Percentiles rank a stretch among this genome's conserved stretches.
phyloP scores from a whole-genome alignment of 2,329 filamentous ascomycete genomes.

The Purpureocillium lavendulum region DNA sequence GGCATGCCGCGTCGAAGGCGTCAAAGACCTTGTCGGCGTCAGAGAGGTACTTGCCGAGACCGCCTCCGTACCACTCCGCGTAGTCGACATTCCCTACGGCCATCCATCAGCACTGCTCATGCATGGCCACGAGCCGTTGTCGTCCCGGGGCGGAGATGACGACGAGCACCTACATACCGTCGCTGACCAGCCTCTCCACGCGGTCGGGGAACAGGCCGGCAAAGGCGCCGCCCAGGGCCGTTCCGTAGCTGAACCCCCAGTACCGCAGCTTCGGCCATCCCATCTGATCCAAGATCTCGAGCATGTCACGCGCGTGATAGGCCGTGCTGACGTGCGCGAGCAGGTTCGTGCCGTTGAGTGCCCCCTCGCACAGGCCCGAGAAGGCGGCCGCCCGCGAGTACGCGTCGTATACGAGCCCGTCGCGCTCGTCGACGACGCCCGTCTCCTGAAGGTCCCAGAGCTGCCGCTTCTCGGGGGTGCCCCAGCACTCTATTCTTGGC shows the following conservation, averaged over 20 bases:
- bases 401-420: slow-evolving; percentile 35
- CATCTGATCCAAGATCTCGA: slow-evolving; percentile 33
- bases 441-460: slow-evolving; percentile 35
- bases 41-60: slow-evolving; percentile 37
- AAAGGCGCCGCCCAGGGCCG: slow-evolving; percentile 42
- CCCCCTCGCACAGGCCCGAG: slow-evolving; percentile 32
- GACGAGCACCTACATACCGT: slow-evolving; percentile 25
- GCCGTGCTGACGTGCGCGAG: slow-evolving; percentile 33
- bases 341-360: slow-evolving; percentile 26
- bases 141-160: neutral
- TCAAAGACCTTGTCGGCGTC: slow-evolving; percentile 46
- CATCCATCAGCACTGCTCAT: too few relatives aligned
- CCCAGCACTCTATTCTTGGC: slow-evolving; percentile 44
- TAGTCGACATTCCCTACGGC: slow-evolving; percentile 40
- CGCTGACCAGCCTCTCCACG: slow-evolving; percentile 41
- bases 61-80: slow-evolving; percentile 41
- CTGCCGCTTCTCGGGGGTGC: slow-evolving; percentile 27
- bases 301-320: slow-evolving; percentile 37
- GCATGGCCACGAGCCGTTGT: too few relatives aligned
- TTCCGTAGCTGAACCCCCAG: slow-evolving; percentile 49
- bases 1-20: slow-evolving; percentile 45
- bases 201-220: slow-evolving; percentile 43
- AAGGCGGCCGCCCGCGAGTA: slow-evolving; percentile 33
- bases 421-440: slow-evolving; percentile 36
- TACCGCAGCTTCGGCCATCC: slow-evolving; percentile 36